Percentiles rank a stretch among this genome's conserved stretches.
Evolutionary conservation across 2,329 filamentous ascomycete genomes (phyloP).

Genomic region (Penicillium olsonii): DNA sequence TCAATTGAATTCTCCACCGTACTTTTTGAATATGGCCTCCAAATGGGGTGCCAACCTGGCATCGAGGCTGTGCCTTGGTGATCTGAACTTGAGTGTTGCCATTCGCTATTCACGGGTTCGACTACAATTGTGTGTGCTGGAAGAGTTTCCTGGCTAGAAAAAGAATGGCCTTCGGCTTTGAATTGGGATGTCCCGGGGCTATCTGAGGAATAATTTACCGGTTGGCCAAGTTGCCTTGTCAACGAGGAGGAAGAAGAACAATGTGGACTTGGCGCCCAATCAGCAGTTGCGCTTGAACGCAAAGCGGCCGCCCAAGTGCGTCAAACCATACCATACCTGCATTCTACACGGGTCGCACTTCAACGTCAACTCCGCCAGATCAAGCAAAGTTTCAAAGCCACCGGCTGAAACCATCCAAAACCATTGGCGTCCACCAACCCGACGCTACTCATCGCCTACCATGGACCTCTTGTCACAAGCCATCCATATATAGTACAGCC

Average conservation of each 20-base stretch:
- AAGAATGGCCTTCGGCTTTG: constrained; percentile 3
- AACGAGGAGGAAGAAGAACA: neutral
- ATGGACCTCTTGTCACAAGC: constrained; percentile 39
- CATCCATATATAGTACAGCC: constrained; percentile 47
- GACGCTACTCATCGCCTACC: constrained; percentile 26
- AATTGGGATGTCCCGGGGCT: neutral
- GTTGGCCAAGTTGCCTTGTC: neutral
- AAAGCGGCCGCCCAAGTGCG: neutral
- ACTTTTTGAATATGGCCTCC: constrained; percentile 6
- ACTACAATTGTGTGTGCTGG: constrained; percentile 9
- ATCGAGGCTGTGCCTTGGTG: constrained; percentile 11
- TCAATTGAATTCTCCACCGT: constrained; percentile 22
- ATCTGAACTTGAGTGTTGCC: constrained; percentile 14
- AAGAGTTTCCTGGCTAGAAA: constrained; percentile 6
- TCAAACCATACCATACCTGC: neutral
- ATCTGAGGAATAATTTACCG: neutral
- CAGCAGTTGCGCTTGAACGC: neutral
- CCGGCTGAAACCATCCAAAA: neutral
- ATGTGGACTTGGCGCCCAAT: neutral
- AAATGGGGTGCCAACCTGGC: constrained; percentile 5
- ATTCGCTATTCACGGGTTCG: constrained; percentile 20
- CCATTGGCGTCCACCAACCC: constrained; percentile 18
- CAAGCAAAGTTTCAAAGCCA: neutral
- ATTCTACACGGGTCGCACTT: neutral
- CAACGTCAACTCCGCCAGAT: neutral